phyloP scores from a whole-genome alignment of 805 yeast genomes.

The Ogataea polymorpha region DNA sequence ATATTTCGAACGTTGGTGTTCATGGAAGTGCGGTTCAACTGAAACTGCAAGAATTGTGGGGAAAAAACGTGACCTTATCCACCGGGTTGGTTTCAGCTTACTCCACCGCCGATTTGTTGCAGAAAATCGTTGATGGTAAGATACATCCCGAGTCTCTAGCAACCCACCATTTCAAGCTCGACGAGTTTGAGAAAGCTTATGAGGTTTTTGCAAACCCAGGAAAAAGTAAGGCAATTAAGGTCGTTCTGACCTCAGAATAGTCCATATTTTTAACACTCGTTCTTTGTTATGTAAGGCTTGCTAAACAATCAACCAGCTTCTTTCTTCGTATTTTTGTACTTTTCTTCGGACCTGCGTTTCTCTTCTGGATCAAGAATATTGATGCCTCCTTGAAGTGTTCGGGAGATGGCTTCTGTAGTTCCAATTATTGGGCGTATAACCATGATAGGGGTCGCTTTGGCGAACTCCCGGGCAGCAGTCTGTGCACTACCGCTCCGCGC shows the following conservation, averaged over 20 bases:
- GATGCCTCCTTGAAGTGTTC: slow-evolving; percentile 77
- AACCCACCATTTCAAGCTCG: slow-evolving; percentile 55
- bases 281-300: too few relatives aligned
- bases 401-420: slow-evolving; percentile 85
- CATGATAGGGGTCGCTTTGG: slow-evolving; percentile 76
- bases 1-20: slow-evolving; percentile 63
- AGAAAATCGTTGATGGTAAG: slow-evolving; percentile 34
- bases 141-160: slow-evolving; percentile 51
- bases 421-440: slow-evolving; percentile 85
- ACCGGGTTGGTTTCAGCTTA: slow-evolving; percentile 52
- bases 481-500: slow-evolving; percentile 63
- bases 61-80: slow-evolving; percentile 40
- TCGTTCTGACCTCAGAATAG: slow-evolving; percentile 23
- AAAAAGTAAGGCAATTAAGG: slow-evolving; percentile 55
- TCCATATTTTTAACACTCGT: too few relatives aligned
- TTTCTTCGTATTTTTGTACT: slow-evolving; percentile 44
- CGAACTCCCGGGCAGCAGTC: slow-evolving; percentile 63
- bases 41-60: slow-evolving; percentile 44
- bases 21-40: slow-evolving; percentile 43
- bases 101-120: slow-evolving; percentile 38
- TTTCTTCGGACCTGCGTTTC: slow-evolving; percentile 57
- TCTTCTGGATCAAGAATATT: slow-evolving; percentile 73
- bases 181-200: slow-evolving; percentile 57
- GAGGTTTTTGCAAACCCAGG: slow-evolving; percentile 54
- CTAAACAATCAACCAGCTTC: neutral